A percentile compares a stretch with the other conserved stretches of the same genome.
These are phyloP conservation scores for Cocos nucifera DNA, from an alignment of 176 grass and related monocot species.

Conservation along the genomic window DNA sequence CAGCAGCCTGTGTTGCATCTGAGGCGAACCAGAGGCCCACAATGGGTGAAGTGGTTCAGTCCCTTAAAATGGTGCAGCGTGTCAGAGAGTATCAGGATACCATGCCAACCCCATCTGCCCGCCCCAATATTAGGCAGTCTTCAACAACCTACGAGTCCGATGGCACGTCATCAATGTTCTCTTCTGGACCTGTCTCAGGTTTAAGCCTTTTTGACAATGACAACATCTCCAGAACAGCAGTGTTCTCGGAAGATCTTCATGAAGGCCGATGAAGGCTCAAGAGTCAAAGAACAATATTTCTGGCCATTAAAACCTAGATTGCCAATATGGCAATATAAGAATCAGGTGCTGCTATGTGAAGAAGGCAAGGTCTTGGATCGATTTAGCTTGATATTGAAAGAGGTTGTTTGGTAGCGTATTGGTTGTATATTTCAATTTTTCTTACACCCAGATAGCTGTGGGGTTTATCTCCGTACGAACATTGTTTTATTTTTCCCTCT, in stretches of 20 bases:
- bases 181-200: constrained; percentile 93
- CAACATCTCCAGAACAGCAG: constrained; percentile 49
- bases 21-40: constrained; percentile 93
- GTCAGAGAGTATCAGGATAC: constrained; percentile 60
- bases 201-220: constrained; percentile 84
- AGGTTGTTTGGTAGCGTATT: no score
- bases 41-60: constrained; percentile 98
- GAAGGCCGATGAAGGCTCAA: constrained; percentile 62
- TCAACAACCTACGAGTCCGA: constrained; percentile 77
- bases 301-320: no score
- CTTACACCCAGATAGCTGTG: no score
- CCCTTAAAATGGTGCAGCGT: constrained; percentile 97
- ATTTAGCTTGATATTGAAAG: no score
- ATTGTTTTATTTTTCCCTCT: no score
- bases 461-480: no score
- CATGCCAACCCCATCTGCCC: constrained; percentile 39
- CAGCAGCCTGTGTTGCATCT: constrained; percentile 85
- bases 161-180: constrained; percentile 94
- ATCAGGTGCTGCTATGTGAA: no score
- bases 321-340: no score
- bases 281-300: no score
- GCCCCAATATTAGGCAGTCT: constrained; percentile 39
- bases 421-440: no score
- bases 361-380: no score
- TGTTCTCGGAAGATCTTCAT: constrained; percentile 95